phyloP scores from a whole-genome alignment of 2,329 filamentous ascomycete species.

The Penicillium sp. region DNA sequence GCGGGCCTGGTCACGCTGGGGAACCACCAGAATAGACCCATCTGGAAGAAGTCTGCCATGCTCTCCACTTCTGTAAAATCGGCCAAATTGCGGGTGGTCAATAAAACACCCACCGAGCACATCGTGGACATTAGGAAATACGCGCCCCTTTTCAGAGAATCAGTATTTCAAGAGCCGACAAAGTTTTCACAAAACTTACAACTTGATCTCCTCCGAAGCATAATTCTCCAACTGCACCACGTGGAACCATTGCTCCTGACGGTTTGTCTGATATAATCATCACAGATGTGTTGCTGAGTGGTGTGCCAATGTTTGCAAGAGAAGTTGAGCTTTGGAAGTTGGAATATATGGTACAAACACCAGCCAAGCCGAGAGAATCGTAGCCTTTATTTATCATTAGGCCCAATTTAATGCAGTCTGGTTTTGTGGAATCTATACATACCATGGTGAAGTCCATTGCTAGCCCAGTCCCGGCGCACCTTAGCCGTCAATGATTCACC shows the following conservation, averaged over 20 bases:
- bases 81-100: slow-evolving; percentile 65
- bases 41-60: slow-evolving; percentile 76
- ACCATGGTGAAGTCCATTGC: slow-evolving; percentile 69
- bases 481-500: slow-evolving; percentile 75
- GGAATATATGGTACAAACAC: slow-evolving; percentile 75
- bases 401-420: not conserved
- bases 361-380: slow-evolving; percentile 77
- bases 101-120: slow-evolving; percentile 68
- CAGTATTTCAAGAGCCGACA: not conserved
- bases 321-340: slow-evolving; percentile 58
- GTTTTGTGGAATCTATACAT: slow-evolving; percentile 3
- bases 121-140: slow-evolving; percentile 25
- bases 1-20: slow-evolving; percentile 77
- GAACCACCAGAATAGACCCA: slow-evolving; percentile 70
- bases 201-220: slow-evolving; percentile 87
- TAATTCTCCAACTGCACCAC: slow-evolving; percentile 75
- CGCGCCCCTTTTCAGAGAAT: not conserved
- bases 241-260: slow-evolving; percentile 57
- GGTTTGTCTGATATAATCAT: slow-evolving; percentile 57
- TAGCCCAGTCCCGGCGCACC: slow-evolving; percentile 69
- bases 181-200: slow-evolving; percentile 37
- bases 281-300: slow-evolving; percentile 72
- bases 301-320: slow-evolving; percentile 73
- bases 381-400: slow-evolving; percentile 52
- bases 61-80: slow-evolving; percentile 80